Base-by-base conservation (phyloP, 2,329 filamentous ascomycete species). In the Septoria petroselini region DNA sequence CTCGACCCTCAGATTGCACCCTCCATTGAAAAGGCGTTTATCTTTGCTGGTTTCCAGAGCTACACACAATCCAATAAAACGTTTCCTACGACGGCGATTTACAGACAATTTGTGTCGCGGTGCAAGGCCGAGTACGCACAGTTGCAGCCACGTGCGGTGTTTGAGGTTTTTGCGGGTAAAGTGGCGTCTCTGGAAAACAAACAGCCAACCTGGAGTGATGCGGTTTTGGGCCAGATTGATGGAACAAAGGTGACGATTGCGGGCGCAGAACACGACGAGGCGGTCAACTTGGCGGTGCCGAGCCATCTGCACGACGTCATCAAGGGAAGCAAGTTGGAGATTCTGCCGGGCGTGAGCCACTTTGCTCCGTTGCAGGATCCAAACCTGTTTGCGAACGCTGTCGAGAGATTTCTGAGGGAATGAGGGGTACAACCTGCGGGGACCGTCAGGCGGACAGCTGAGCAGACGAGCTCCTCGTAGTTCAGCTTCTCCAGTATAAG, bases 291-390 rank as follows among this genome's bases (percentile, higher is more conserved):
- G 18, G 63, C 64, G 34, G 70, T 71, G 1, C 67, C 70, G 0
- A 54, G 48, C 2, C 64, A 65, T 53, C 53, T 74, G 46, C 60
- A 69, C 47, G 55, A 53, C 8, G 64, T 68, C 25, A 72, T 73
- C 40, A 54, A 59, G n/a, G 67, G 67, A 2, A 74, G 71, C 49
- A 59, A 61, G 44, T 47, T 70, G 37, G 58, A 64, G 30, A 70
- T 67, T 6, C 53, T 74, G 52, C 62, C 51, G 1, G 65, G 63
- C 1, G 71, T 73, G 4, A 73, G 71, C 52, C 71, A 74, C 52
- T 74, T 74, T 55, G 71, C 71, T 29, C 71, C 71, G 1, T 27
- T 73, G 12, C 71, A 74, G 54, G 65, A 73, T 54, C 69, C 71
- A 19, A 15, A n/a, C 3, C 50, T 52, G 44, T 59, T 61, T 27